Base-by-base conservation (phyloP, 1,139 yeast genomes). In the Blastobotrys arbuscula region DNA sequence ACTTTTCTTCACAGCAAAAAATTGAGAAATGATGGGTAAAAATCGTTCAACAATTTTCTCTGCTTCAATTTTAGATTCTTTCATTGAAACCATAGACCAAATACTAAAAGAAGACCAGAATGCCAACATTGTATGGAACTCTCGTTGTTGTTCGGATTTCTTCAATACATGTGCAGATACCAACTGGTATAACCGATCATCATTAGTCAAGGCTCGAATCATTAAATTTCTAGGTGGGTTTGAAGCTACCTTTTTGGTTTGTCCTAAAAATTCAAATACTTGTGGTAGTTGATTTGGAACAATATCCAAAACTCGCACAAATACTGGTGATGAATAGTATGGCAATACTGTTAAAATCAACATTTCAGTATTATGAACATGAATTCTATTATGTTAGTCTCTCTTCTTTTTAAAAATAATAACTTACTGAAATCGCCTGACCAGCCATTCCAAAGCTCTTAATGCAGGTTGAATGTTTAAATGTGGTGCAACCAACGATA, bases 381-480 rank as follows among this genome's bases (percentile, higher is more conserved):
- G 92, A 56, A 87, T 80, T 23, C 45, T 42, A 15, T 15, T 33
- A 5, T n/a, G 26, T 42, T 31, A 23, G 26, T 31, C 7, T 10
- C 30, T 18, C 9, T 16, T 18, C 36, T 18, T 28, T 35, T 35
- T 35, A 3, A 41, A 13, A 21, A 2, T 10, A 20, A n/a, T n/a
- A 16, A 42, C 45, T 21, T 42, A 42, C 39, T 60, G 50, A 65
- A 90, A 94, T 59, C 97, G 77, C 70, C 98, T 83, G 23, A 92
- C 83, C 36, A 92, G 78, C 98, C 98, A 92, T 70, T 92, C 99
- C 12, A 88, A 74, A 10, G 97, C 94, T 60, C 82, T 83, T 45
- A 88, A 65, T 2, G 96, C 78, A 15, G 95, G 87, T 28, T 81
- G 76, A 47, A 89, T 71, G 54, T 79, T 77, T 75, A 92, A 81